phyloP scores from a whole-genome alignment of 139 green algal species.

The Haematococcus lacustris region DNA sequence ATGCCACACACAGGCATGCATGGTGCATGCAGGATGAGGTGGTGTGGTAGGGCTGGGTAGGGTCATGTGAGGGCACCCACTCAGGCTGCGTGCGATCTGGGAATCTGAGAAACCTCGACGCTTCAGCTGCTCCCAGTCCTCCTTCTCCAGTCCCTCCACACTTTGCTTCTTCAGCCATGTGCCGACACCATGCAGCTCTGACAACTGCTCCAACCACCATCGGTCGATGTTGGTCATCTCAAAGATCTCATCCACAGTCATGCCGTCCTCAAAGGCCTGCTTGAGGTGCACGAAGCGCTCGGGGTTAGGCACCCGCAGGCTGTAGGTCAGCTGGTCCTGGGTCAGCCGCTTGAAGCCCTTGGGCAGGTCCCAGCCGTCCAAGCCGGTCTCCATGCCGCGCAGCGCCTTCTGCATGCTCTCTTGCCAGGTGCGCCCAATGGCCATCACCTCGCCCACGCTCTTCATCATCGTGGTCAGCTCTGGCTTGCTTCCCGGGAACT shows the following conservation, averaged over 20 bases:
- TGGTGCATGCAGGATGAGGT: no score
- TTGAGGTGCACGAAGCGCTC: slow-evolving; percentile 80
- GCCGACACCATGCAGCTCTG: slow-evolving; percentile 47
- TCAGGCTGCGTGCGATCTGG: slow-evolving; percentile 75
- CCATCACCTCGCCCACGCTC: slow-evolving; percentile 96
- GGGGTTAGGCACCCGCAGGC: slow-evolving; percentile 83
- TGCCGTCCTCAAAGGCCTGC: slow-evolving; percentile 84
- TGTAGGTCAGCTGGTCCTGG: slow-evolving; percentile 72
- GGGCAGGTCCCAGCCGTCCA: slow-evolving; percentile 82
- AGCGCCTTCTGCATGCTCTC: slow-evolving; percentile 97
- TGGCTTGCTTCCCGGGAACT: slow-evolving; percentile 88
- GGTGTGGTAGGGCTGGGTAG: no score
- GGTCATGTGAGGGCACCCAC: no score
- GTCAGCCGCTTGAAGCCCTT: slow-evolving; percentile 69
- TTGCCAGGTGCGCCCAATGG: slow-evolving; percentile 91
- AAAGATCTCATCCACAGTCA: slow-evolving; percentile 66
- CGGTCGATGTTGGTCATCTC: slow-evolving; percentile 94
- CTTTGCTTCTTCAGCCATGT: slow-evolving; percentile 66
- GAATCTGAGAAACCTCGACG: slow-evolving; percentile 79
- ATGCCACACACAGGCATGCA: no score
- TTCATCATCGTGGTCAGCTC: slow-evolving; percentile 93
- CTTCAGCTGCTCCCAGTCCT: slow-evolving; percentile 83
- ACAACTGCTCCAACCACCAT: slow-evolving; percentile 91
- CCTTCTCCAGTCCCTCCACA: slow-evolving; percentile 59
- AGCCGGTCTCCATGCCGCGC: slow-evolving; percentile 85